A percentile compares a stretch with the other conserved stretches of the same genome.
Conservation (phyloP, 768 basidiomycete species). For the Tricholoma sp. region DNA sequence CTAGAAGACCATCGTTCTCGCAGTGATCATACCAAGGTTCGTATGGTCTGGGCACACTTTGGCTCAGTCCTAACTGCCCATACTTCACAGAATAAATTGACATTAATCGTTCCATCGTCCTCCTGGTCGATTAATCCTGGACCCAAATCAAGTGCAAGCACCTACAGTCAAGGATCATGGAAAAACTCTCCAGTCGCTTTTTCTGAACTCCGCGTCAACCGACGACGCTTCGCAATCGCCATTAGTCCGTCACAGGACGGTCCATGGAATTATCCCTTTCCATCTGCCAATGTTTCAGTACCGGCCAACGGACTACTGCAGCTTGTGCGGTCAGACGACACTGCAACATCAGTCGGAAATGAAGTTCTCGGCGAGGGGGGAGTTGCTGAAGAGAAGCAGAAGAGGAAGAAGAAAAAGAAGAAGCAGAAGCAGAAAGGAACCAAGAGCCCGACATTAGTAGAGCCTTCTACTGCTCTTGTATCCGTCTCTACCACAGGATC, state of each 20-base stretch:
- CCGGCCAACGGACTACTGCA: conserved; percentile 7
- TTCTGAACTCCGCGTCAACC: conserved; percentile 11
- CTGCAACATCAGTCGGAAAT: background rate
- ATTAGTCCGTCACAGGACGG: conserved; percentile 14
- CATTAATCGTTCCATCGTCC: conserved; percentile 7
- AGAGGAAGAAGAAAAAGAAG: background rate
- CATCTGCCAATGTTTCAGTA: background rate
- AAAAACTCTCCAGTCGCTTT: conserved; percentile 6
- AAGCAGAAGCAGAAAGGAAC: background rate
- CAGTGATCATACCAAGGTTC: background rate
- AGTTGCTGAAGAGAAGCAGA: background rate
- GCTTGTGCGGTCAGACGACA: background rate
- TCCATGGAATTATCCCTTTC: conserved; percentile 7
- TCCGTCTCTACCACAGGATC: background rate
- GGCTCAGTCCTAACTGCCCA: background rate
- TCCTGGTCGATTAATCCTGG: conserved; percentile 13
- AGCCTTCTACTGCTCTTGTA: background rate
- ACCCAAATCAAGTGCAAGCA: conserved; percentile 15
- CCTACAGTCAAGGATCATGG: conserved; percentile 19
- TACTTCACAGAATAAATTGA: conserved; percentile 6
- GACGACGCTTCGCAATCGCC: conserved; percentile 17
- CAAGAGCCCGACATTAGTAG: background rate
- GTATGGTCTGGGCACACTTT: background rate
- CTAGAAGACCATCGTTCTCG: conserved; percentile 9
- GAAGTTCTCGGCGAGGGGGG: background rate